These are phyloP conservation scores for Castanopsis chinensis DNA, from an alignment of 306 rosid genomes.

Conservation along the genomic window DNA sequence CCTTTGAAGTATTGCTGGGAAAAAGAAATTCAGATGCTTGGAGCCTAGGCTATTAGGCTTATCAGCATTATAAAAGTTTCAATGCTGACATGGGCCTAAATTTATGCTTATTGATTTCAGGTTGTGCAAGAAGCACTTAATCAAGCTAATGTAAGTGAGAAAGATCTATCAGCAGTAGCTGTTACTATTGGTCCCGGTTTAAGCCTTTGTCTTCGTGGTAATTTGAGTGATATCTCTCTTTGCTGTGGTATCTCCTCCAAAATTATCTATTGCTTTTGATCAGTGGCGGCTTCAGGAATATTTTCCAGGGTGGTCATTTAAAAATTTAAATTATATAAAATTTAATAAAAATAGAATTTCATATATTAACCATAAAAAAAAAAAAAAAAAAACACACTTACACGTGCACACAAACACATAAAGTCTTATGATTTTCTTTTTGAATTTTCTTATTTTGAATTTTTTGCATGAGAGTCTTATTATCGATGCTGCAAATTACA, in stretches of 20 bases:
- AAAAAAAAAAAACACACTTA: too few relatives aligned
- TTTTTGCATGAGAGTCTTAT: too few relatives aligned
- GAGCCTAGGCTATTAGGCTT: background rate
- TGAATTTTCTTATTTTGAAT: too few relatives aligned
- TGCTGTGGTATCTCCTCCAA: background rate
- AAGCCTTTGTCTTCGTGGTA: slow-evolving; percentile 97
- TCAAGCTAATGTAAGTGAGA: slow-evolving; percentile 70
- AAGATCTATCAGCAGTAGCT: slow-evolving; percentile 88
- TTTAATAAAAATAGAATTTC: too few relatives aligned
- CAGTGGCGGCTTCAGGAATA: too few relatives aligned
- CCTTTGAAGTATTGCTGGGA: background rate
- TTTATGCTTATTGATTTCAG: slow-evolving; percentile 42
- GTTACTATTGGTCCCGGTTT: slow-evolving; percentile 98
- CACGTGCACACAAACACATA: too few relatives aligned
- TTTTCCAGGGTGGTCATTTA: too few relatives aligned
- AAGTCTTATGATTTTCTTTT: too few relatives aligned
- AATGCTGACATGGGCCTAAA: slow-evolving; percentile 10
- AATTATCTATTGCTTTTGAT: background rate
- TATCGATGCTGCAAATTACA: too few relatives aligned
- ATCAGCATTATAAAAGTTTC: background rate
- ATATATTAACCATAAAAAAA: too few relatives aligned
- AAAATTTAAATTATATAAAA: too few relatives aligned
- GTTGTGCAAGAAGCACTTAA: slow-evolving; percentile 91
- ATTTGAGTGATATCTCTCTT: slow-evolving; percentile 11
- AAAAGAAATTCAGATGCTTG: background rate